Conservation (phyloP, 768 basidiomycete genomes). For the Russula lepida region DNA sequence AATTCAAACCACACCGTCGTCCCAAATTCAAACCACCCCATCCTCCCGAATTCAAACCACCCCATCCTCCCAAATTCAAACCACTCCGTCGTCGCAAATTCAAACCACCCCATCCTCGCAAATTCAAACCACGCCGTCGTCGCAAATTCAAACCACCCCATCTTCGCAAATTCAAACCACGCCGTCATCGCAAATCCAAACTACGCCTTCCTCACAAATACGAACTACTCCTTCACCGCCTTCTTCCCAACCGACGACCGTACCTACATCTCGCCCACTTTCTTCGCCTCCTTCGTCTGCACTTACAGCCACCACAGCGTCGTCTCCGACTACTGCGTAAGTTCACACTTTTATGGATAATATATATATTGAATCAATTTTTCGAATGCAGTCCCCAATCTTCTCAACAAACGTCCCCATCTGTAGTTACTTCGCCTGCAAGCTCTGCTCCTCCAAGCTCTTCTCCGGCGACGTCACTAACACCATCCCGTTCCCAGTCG, state of each 20-base stretch:
- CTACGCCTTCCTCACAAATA: neutral
- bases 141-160: no score
- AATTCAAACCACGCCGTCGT: no score
- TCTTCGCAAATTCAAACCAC: no score
- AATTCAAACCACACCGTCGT: no score
- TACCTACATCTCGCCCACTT: neutral
- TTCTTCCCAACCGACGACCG: neutral
- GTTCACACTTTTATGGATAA: neutral
- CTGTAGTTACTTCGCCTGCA: slow-evolving; percentile 7
- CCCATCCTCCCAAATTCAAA: no score
- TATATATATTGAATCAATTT: neutral
- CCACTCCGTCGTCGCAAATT: no score
- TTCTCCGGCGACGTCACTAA: slow-evolving; percentile 2
- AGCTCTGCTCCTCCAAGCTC: slow-evolving; percentile 14
- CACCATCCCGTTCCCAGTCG: slow-evolving; percentile 1
- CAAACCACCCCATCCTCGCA: no score
- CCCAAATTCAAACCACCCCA: no score
- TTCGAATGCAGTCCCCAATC: slow-evolving; percentile 18
- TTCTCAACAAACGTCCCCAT: slow-evolving; percentile 11
- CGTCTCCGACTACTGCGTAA: slow-evolving; percentile 16
- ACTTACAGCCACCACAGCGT: slow-evolving; percentile 20
- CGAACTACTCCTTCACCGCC: neutral
- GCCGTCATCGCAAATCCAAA: no score
- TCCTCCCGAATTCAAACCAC: no score
- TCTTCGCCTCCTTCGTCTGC: slow-evolving; percentile 19